A percentile compares a stretch with the other conserved stretches of the same genome.
Conservation (phyloP, 768 basidiomycete genomes). For the Vararia minispora region DNA sequence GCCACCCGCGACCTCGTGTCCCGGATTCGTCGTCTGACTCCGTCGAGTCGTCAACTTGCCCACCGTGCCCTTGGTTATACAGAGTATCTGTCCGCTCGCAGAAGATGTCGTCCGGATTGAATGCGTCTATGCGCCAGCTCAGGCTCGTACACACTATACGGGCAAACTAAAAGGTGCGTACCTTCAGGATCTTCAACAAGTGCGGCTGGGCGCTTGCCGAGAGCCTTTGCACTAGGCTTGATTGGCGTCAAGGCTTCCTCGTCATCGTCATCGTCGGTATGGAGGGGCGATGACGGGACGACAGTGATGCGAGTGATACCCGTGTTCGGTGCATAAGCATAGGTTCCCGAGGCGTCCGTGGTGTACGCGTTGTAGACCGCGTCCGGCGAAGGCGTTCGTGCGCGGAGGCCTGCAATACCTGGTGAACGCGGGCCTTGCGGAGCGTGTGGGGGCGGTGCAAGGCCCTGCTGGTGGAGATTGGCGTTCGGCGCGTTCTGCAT, state of each 20-base stretch:
- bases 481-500: constrained; percentile 14
- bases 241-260: constrained; percentile 27
- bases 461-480: constrained; percentile 23
- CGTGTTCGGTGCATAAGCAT: no score
- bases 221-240: constrained; percentile 75
- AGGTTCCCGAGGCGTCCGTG: no score
- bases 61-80: no score
- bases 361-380: no score
- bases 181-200: constrained; percentile 39
- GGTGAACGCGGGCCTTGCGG: constrained; percentile 68
- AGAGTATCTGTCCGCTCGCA: constrained; percentile 29
- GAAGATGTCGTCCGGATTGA: constrained; percentile 48
- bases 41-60: constrained; percentile 21
- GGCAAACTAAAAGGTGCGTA: constrained; percentile 22
- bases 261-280: constrained; percentile 17
- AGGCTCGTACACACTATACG: no score
- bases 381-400: constrained; percentile 69
- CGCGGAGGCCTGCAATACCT: constrained; percentile 30
- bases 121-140: no score
- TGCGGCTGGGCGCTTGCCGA: constrained; percentile 69
- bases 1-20: constrained; percentile 19
- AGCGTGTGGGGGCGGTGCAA: constrained; percentile 56
- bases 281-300: no score
- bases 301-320: no score
- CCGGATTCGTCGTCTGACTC: constrained; percentile 37